Evolutionary conservation across 169 alveolate species (phyloP).

Genomic region (Ichthyophthirius multifiliis): DNA sequence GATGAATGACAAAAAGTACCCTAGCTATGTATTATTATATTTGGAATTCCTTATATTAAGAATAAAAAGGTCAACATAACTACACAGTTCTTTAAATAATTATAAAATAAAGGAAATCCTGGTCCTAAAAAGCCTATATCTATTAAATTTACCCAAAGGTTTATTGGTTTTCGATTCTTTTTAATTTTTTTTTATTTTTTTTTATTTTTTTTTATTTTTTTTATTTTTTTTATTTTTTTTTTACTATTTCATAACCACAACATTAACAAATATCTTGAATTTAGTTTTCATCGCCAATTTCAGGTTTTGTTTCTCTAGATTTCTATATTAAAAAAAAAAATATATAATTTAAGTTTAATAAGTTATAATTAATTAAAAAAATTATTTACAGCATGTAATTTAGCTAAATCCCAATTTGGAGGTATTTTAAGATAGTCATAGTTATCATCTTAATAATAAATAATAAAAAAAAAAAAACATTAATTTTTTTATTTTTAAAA

Average conservation of each 20-base stretch:
- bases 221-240: background rate
- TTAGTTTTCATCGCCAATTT: background rate
- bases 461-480: too few relatives aligned
- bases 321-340: background rate
- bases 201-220: background rate
- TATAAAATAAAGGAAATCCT: slow-evolving; percentile 37
- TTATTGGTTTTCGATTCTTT: background rate
- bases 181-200: too few relatives aligned
- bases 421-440: slow-evolving; percentile 7
- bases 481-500: too few relatives aligned
- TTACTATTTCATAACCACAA: slow-evolving; percentile 12
- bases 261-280: background rate
- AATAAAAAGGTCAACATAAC: slow-evolving; percentile 1
- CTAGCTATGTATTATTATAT: background rate
- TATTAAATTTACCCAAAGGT: background rate
- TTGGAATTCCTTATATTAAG: background rate
- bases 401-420: background rate
- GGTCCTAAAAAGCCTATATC: slow-evolving; percentile 40
- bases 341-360: background rate
- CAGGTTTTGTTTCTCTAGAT: background rate
- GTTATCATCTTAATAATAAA: too few relatives aligned
- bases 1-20: background rate
- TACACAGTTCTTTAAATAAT: slow-evolving; percentile 23
- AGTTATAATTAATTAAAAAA: too few relatives aligned
- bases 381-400: background rate